Evolutionary conservation across 2,329 filamentous ascomycete species (phyloP), one percentile per base, ranked within the genome.

Genomic region (Trichoderma hamatum): DNA sequence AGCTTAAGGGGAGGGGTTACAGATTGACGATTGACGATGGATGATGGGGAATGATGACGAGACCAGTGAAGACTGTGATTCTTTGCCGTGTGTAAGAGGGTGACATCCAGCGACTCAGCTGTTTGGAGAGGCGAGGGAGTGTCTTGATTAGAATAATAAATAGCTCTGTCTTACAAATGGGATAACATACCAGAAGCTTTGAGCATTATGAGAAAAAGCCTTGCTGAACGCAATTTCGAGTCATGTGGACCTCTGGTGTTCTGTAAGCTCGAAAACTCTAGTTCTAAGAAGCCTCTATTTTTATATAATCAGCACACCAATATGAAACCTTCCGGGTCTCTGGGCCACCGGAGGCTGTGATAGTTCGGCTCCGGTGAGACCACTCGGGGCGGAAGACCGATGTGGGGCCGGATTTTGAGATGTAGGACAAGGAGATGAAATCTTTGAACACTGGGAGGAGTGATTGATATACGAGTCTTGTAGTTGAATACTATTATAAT

Each of bases 381-480:
- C 7, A 9, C 32, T 46, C 36, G 26, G 36, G 13, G 34, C 52
- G 19, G 61, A 54, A 34, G 36, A 7, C 26, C 51, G 62, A 24
- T 43, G 62, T 65, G 62, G 62, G 62, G 52, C 62, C 62, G 62
- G 13, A 34, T 16, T 30, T 1, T 63, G 46, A 26, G 16, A 51
- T 36, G 19, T 5, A 13, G 13, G 13, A 28, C 5, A 16, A 14
- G 0, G 10, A 26, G 14, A 5, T 52, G 21, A 21, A 6, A 16
- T 5, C 11, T 52, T 6, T 52, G 13, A 3, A 10, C 14, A 26
- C 6, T 52, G 3, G 16, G 49, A 24, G 28, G 21, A 52, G 2
- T 52, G 13, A 5, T 52, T 7, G 46, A 24, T 52, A 11, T 14
- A 6, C 10, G 49, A 14, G 3, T 24, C n/a, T 19, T 16, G 59